Percentiles rank a stretch among this genome's conserved stretches.
Evolutionary conservation across 169 alveolate species (phyloP).

Genomic region (Plasmodium falciparum): DNA sequence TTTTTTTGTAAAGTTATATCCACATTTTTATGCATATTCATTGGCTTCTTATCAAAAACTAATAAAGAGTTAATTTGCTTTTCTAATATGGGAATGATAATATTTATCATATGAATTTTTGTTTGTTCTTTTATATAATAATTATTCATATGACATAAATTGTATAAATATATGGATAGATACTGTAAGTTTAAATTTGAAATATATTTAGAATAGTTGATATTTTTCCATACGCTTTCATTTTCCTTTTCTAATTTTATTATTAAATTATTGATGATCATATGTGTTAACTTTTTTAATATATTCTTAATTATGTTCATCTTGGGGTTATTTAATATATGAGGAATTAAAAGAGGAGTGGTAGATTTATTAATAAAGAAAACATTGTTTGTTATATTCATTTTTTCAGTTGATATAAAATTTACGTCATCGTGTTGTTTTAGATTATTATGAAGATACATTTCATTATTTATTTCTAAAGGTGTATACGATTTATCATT

Average conservation of each 20-base stretch:
- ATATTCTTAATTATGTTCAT: constrained; percentile 2
- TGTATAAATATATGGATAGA: constrained; percentile 50
- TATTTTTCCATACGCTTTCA: not conserved
- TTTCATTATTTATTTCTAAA: too few relatives aligned
- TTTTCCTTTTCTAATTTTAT: constrained; percentile 24
- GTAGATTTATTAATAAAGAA: too few relatives aligned
- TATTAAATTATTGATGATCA: constrained; percentile 23
- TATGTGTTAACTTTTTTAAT: constrained; percentile 42
- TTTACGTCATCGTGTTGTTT: too few relatives aligned
- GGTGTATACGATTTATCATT: too few relatives aligned
- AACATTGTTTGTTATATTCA: too few relatives aligned
- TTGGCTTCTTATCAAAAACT: constrained; percentile 21
- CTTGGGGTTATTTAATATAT: not conserved
- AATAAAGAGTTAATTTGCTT: constrained; percentile 16
- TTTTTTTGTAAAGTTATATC: constrained; percentile 29
- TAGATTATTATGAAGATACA: too few relatives aligned
- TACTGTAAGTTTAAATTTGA: constrained; percentile 57
- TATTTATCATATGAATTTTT: constrained; percentile 2
- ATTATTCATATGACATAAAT: constrained; percentile 23
- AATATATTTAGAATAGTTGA: constrained; percentile 1
- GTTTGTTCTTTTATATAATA: constrained; percentile 11
- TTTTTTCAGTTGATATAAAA: too few relatives aligned
- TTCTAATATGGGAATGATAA: constrained; percentile 28
- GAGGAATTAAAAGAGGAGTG: not conserved
- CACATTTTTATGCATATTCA: constrained; percentile 7